Evolutionary conservation across 2,329 filamentous ascomycete genomes (phyloP), one percentile per base, ranked within the genome.

Genomic region (Fusarium gaditjirri): DNA sequence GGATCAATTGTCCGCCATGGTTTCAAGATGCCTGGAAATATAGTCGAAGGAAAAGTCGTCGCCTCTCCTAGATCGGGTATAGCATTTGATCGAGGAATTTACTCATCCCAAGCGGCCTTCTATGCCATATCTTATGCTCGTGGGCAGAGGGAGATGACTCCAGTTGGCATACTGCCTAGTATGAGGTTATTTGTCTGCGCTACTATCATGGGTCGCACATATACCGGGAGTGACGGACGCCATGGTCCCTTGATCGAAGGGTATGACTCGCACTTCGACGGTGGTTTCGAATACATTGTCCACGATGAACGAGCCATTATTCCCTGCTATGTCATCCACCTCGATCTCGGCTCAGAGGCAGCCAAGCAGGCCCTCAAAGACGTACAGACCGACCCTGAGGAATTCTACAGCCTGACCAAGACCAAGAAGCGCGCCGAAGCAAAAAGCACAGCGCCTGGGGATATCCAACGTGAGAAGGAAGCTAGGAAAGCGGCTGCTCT

Each of bases 171-270:
- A 29, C 78, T 82, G 35, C 80, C 80, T 36, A 81, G 83, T 6
- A 68, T 84, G 50, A 82, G 84, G 50, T 74, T 86, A 7, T 73
- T 86, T 25, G 82, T 85, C 12, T 86, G 84, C 72, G 84, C 84
- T 2, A 83, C 80, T 7, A 62, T 86, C 44, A 86, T 86, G 83
- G 84, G 84, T 5, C 77, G 83, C 4, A 67, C 81, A 2, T 70
- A 55, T 13, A 47, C 35, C 11, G 21, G 29, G 8, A 52, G 49
- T 17, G 27, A 64, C 25, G 47, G 21, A 12, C 25, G 36, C 35
- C 72, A 79, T 35, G 66, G 65, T 4, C 38, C 76, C 25, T 73
- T 79, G 2, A 69, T 79, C 10, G 65, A 76, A 1, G 78, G 75
- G 3, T 77, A 78, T 6, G 81, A 84, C 57, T 81, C 80, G 16